Evolutionary conservation across 306 rosid genomes (phyloP).

Genomic region (Vigna trinervia): DNA sequence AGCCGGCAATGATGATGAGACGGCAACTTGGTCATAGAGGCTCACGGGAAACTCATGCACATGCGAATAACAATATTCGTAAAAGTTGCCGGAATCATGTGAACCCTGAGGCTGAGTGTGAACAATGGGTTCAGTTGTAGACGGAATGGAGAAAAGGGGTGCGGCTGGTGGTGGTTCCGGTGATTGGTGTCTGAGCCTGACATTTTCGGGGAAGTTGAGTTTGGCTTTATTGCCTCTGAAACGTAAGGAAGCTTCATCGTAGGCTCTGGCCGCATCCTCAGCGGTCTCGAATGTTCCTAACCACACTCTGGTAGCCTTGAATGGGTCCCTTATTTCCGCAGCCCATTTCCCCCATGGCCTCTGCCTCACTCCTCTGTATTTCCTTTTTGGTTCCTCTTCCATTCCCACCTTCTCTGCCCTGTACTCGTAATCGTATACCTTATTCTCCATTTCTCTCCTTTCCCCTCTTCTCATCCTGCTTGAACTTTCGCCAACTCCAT

Average conservation of each 20-base stretch:
- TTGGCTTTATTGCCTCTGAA: constrained; percentile 75
- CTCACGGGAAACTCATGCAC: constrained; percentile 19
- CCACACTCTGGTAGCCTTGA: constrained; percentile 70
- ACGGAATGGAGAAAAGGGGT: constrained; percentile 45
- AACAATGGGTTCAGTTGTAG: not conserved
- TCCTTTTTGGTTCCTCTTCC: constrained; percentile 46
- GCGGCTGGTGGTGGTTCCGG: not conserved
- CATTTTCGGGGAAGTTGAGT: constrained; percentile 75
- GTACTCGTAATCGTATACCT: constrained; percentile 60
- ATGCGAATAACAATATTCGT: not conserved
- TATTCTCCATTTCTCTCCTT: not conserved
- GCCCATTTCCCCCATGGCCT: constrained; percentile 87
- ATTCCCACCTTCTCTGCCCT: constrained; percentile 23
- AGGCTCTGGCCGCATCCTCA: constrained; percentile 64
- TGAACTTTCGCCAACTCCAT: constrained; percentile 31
- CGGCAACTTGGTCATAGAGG: constrained; percentile 40
- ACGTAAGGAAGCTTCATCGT: constrained; percentile 66
- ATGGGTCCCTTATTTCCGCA: constrained; percentile 73
- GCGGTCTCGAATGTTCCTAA: constrained; percentile 68
- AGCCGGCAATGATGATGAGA: constrained; percentile 30
- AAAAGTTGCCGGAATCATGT: not conserved
- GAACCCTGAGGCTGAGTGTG: constrained; percentile 38
- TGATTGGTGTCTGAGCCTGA: constrained; percentile 39
- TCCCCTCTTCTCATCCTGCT: not conserved
- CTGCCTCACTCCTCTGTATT: constrained; percentile 80